A percentile compares a stretch with the other conserved stretches of the same genome.
These are phyloP conservation scores for Puccinia coronata DNA, from an alignment of 1,284 basidiomycete genomes.

Conservation along the genomic window DNA sequence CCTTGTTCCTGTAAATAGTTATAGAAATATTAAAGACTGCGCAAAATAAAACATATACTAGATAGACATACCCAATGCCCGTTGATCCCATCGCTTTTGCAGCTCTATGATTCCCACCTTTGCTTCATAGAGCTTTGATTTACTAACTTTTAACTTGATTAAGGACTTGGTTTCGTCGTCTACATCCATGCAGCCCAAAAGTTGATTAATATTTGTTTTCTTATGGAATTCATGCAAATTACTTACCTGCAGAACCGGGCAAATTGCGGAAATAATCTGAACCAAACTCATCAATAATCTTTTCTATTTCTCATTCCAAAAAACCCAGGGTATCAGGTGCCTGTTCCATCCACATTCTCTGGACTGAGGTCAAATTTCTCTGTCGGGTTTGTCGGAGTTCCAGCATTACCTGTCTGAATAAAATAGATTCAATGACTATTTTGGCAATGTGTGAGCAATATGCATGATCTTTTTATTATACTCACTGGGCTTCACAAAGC, in stretches of 20 bases:
- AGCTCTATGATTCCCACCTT: conserved; percentile 2
- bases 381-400: background rate
- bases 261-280: background rate
- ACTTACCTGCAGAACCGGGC: background rate
- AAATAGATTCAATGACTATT: background rate
- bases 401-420: background rate
- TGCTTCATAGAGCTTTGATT: conserved; percentile 2
- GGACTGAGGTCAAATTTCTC: background rate
- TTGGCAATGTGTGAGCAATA: too few relatives aligned
- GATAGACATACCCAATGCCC: background rate
- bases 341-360: background rate
- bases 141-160: background rate
- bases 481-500: background rate
- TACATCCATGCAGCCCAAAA: background rate
- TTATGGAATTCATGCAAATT: background rate
- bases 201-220: background rate
- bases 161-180: background rate
- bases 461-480: background rate
- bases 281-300: background rate
- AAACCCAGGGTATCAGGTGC: background rate
- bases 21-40: background rate
- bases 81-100: conserved; percentile 5
- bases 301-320: background rate
- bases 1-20: background rate
- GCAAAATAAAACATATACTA: too few relatives aligned